Conservation (phyloP, 2,329 filamentous ascomycete genomes). For the Diaporthe batatas region DNA sequence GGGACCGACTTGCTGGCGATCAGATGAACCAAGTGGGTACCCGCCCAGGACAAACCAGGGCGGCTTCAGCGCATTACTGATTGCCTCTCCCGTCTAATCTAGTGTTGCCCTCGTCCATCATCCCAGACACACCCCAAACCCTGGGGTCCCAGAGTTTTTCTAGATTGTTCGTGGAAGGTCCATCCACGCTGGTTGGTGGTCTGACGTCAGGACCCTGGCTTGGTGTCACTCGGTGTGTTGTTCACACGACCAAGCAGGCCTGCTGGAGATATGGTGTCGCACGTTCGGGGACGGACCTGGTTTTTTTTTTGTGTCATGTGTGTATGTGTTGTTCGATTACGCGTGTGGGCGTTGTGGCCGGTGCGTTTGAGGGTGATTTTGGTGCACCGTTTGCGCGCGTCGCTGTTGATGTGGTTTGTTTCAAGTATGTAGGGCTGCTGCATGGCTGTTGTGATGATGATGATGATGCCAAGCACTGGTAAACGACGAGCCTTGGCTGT, state of each 20-base stretch:
- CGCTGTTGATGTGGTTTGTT: background rate
- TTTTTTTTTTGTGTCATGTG: background rate
- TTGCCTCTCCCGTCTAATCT: constrained; percentile 14
- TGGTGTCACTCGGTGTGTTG: background rate
- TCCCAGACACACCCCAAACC: background rate
- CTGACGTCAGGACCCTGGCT: constrained; percentile 2
- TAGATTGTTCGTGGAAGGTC: background rate
- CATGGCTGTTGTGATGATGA: background rate
- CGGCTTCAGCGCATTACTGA: too few relatives aligned
- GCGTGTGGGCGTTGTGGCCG: background rate
- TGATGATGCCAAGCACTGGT: background rate
- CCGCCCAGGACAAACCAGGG: background rate
- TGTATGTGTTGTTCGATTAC: background rate
- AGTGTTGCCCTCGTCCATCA: too few relatives aligned
- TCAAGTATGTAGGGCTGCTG: constrained; percentile 22
- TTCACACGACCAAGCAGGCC: background rate
- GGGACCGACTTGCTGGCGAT: constrained; percentile 16
- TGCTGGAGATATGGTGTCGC: background rate
- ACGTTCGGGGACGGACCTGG: background rate
- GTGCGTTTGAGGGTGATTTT: background rate
- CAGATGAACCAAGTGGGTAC: constrained; percentile 31
- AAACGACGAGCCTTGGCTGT: background rate
- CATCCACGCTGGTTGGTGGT: background rate
- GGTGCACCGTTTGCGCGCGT: background rate
- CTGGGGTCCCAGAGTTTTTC: background rate